Evolutionary conservation across 2,329 filamentous ascomycete genomes (phyloP).

Genomic region (Fusarium circinatum): DNA sequence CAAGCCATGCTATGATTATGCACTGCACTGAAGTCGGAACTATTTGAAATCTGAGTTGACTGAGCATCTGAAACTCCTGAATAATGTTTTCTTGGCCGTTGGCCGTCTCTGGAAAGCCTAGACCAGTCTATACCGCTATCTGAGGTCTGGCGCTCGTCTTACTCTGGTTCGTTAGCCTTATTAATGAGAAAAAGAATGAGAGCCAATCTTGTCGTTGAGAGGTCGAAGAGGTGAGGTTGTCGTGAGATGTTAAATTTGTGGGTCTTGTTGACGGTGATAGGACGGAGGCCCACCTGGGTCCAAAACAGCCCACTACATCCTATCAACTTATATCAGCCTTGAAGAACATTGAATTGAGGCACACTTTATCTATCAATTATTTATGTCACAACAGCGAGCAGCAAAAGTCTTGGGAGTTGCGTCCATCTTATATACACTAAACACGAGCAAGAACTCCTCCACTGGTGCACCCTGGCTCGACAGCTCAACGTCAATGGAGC

Average conservation of each 20-base stretch:
- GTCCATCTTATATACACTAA: too few relatives aligned
- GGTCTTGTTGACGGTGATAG: background rate
- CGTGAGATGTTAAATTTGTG: background rate
- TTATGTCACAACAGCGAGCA: too few relatives aligned
- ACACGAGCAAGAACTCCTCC: too few relatives aligned
- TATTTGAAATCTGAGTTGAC: too few relatives aligned
- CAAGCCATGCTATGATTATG: too few relatives aligned
- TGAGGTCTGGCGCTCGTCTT: rapidly evolving
- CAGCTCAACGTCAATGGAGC: background rate
- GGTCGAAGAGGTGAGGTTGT: background rate
- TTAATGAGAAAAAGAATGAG: rapidly evolving
- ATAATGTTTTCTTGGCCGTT: too few relatives aligned
- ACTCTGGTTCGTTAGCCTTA: rapidly evolving
- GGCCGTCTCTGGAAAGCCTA: too few relatives aligned
- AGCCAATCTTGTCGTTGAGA: background rate
- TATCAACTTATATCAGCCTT: background rate
- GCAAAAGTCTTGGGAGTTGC: too few relatives aligned
- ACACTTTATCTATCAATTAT: too few relatives aligned
- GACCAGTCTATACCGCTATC: rapidly evolving
- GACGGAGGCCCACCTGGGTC: background rate
- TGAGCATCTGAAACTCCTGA: too few relatives aligned
- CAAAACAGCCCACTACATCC: background rate
- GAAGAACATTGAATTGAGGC: too few relatives aligned
- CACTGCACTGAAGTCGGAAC: too few relatives aligned
- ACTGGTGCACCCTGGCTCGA: background rate